Conservation (phyloP, 768 basidiomycete species). For the Mycena belliarum region DNA sequence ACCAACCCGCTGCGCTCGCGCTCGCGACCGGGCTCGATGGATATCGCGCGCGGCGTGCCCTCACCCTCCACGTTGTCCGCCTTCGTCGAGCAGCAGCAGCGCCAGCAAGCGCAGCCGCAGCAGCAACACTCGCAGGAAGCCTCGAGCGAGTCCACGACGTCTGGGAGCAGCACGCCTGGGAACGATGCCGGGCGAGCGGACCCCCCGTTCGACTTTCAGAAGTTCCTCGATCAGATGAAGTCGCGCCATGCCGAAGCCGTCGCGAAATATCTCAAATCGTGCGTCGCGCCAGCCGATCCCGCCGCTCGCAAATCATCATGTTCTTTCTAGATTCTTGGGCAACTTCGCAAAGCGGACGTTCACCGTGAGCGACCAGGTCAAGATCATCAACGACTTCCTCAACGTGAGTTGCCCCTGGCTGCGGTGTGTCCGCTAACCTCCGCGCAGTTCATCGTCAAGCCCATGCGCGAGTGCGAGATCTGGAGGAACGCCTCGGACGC, state of each 20-base stretch:
- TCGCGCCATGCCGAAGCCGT: slow-evolving; percentile 85
- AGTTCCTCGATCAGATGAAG: slow-evolving; percentile 95
- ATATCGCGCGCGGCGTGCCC: slow-evolving; percentile 57
- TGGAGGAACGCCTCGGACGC: slow-evolving; percentile 78
- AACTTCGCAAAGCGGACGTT: slow-evolving; percentile 93
- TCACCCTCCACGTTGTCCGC: slow-evolving; percentile 58
- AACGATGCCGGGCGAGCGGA: slow-evolving; percentile 35
- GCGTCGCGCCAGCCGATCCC: slow-evolving; percentile 29
- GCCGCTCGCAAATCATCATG: background rate
- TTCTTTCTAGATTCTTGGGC: slow-evolving; percentile 72
- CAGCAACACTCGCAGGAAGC: slow-evolving; percentile 19
- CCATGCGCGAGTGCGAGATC: slow-evolving; percentile 83
- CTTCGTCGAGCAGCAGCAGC: slow-evolving; percentile 51
- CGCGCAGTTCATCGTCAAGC: slow-evolving; percentile 79
- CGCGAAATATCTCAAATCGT: slow-evolving; percentile 95
- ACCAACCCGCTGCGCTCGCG: slow-evolving; percentile 53
- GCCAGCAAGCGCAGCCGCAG: slow-evolving; percentile 1
- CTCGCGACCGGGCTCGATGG: slow-evolving; percentile 61
- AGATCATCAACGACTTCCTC: slow-evolving; percentile 93
- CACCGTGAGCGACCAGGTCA: slow-evolving; percentile 90
- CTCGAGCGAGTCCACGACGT: background rate
- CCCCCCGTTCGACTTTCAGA: slow-evolving; percentile 86
- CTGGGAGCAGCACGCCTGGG: slow-evolving; percentile 19
- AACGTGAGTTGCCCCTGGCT: slow-evolving; percentile 49
- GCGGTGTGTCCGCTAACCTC: slow-evolving; percentile 8